Conservation (phyloP, 306 rosid species). For the Cicer bijugum region DNA sequence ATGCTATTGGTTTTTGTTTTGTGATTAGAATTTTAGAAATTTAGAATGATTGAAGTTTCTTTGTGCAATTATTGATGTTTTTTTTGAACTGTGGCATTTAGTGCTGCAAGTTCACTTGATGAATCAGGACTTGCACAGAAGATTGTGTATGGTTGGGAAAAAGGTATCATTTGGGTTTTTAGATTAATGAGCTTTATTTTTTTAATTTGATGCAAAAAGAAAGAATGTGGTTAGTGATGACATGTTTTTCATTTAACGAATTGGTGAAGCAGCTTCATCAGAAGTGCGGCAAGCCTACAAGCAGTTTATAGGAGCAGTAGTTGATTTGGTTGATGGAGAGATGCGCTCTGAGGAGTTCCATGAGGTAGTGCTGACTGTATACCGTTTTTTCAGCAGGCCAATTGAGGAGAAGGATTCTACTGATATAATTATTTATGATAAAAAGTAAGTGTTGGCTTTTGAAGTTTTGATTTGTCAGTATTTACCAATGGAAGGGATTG, state of each 20-base stretch:
- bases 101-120: slow-evolving; percentile 55
- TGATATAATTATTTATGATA: slow-evolving; percentile 48
- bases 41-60: slow-evolving; percentile 17
- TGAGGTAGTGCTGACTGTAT: slow-evolving; percentile 60
- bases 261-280: slow-evolving; percentile 55
- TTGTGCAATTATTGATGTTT: slow-evolving; percentile 13
- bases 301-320: slow-evolving; percentile 79
- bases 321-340: slow-evolving; percentile 81
- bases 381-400: slow-evolving; percentile 40
- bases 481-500: slow-evolving; percentile 24
- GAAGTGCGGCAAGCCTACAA: slow-evolving; percentile 60
- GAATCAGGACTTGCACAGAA: slow-evolving; percentile 58
- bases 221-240: neutral
- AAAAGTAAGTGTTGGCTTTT: slow-evolving; percentile 54
- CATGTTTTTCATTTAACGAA: slow-evolving; percentile 37
- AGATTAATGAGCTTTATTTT: neutral
- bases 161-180: slow-evolving; percentile 48
- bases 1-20: slow-evolving; percentile 1
- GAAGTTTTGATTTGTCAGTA: slow-evolving; percentile 18
- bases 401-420: slow-evolving; percentile 46
- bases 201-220: neutral
- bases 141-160: slow-evolving; percentile 54
- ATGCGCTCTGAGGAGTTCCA: slow-evolving; percentile 85
- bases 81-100: slow-evolving; percentile 30
- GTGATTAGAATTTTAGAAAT: slow-evolving; percentile 15